Conservation (phyloP, 2,329 filamentous ascomycete species). For the Fusarium poae region DNA sequence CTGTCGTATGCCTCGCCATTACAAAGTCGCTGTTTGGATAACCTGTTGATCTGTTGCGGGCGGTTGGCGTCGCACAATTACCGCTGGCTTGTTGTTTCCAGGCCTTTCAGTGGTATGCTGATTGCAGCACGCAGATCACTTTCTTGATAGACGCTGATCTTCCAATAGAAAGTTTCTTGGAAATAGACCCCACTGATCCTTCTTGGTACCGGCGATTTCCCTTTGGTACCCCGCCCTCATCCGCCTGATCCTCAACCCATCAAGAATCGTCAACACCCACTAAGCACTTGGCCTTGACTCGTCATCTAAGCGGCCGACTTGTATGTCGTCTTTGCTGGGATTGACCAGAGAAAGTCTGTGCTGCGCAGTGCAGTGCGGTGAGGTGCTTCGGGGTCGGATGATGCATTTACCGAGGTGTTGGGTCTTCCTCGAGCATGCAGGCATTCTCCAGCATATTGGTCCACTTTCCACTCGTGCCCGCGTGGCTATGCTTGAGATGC, state of each 20-base stretch:
- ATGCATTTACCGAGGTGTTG: slow-evolving; percentile 50
- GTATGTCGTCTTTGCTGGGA: slow-evolving; percentile 5
- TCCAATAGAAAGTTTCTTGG: slow-evolving; percentile 24
- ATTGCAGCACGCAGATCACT: slow-evolving; percentile 24
- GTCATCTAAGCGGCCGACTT: slow-evolving; percentile 36
- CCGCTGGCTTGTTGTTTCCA: slow-evolving; percentile 25
- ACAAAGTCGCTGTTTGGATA: slow-evolving; percentile 24
- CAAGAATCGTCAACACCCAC: slow-evolving; percentile 38
- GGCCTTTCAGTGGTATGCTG: slow-evolving; percentile 13
- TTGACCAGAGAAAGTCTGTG: neutral
- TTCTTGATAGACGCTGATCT: slow-evolving; percentile 10
- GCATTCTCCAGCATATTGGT: slow-evolving; percentile 97
- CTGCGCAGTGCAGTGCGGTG: neutral
- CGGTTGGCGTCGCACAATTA: slow-evolving; percentile 21
- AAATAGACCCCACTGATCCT: slow-evolving; percentile 28
- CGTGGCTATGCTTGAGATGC: slow-evolving; percentile 97
- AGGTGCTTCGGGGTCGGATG: slow-evolving; percentile 3
- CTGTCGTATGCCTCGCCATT: slow-evolving; percentile 30
- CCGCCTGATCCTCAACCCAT: slow-evolving; percentile 37
- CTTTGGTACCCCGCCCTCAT: slow-evolving; percentile 40
- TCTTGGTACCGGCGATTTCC: slow-evolving; percentile 24
- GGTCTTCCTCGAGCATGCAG: slow-evolving; percentile 91
- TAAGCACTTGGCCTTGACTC: slow-evolving; percentile 24
- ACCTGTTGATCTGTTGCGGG: slow-evolving; percentile 22
- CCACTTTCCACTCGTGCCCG: slow-evolving; percentile 97